Conservation (phyloP, 768 basidiomycete genomes). For the Lepiota subincarnata region DNA sequence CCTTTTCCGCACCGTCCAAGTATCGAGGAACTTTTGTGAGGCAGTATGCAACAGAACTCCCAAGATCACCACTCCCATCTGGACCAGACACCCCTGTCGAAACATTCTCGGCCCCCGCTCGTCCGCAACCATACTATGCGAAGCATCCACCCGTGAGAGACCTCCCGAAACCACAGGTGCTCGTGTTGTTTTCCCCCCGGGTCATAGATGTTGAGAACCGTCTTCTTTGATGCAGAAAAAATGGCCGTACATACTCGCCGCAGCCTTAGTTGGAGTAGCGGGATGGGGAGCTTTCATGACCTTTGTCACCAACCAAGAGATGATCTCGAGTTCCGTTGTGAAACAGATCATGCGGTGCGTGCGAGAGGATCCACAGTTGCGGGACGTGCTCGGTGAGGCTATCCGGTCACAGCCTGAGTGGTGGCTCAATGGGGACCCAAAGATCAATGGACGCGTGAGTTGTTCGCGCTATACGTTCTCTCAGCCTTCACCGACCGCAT, state of each 20-base stretch:
- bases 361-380: slow-evolving; percentile 46
- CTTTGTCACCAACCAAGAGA: slow-evolving; percentile 73
- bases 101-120: slow-evolving; percentile 10
- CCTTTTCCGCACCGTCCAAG: slow-evolving; percentile 8
- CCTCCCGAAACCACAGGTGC: slow-evolving; percentile 33
- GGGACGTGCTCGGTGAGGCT: slow-evolving; percentile 57
- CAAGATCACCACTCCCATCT: slow-evolving; percentile 21
- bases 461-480: background rate
- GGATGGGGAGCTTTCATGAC: slow-evolving; percentile 68
- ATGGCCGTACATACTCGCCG: slow-evolving; percentile 57
- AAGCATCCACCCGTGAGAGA: slow-evolving; percentile 24
- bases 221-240: slow-evolving; percentile 28
- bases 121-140: slow-evolving; percentile 11
- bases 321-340: slow-evolving; percentile 70
- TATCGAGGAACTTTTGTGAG: slow-evolving; percentile 4
- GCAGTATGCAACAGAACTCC: slow-evolving; percentile 20
- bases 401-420: slow-evolving; percentile 62
- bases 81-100: slow-evolving; percentile 21
- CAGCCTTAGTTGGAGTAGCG: slow-evolving; percentile 48
- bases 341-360: slow-evolving; percentile 61
- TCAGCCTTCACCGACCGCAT: background rate
- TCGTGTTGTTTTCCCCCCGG: background rate
- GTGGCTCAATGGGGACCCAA: slow-evolving; percentile 77
- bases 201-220: background rate
- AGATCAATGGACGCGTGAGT: slow-evolving; percentile 64